phyloP scores from a whole-genome alignment of 2,329 filamentous ascomycete genomes.

The Cylindrodendrum hubeiense region DNA sequence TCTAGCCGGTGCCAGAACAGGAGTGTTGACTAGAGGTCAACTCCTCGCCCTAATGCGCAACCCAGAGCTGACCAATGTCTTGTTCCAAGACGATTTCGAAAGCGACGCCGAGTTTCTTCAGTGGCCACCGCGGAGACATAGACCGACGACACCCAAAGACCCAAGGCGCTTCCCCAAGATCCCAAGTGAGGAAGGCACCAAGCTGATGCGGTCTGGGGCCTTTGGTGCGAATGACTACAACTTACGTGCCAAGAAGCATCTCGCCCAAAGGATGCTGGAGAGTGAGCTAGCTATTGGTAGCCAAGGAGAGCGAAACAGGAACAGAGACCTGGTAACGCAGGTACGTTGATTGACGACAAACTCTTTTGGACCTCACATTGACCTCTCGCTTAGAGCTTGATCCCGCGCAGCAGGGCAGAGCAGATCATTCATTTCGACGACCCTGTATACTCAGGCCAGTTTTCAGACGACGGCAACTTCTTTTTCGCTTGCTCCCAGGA shows the following conservation, averaged over 20 bases:
- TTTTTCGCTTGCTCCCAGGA: conserved; percentile 95
- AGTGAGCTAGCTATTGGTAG: conserved; percentile 82
- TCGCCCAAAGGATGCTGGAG: conserved; percentile 80
- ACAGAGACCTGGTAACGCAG: conserved; percentile 75
- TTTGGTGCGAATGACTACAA: conserved; percentile 79
- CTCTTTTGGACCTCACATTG: conserved; percentile 9
- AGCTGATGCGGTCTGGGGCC: conserved; percentile 83
- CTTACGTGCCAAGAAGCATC: conserved; percentile 66
- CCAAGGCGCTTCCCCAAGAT: conserved; percentile 81
- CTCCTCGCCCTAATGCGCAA: conserved; percentile 56
- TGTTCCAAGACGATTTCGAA: conserved; percentile 54
- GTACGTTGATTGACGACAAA: conserved; percentile 52
- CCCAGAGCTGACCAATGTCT: conserved; percentile 51
- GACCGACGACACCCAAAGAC: conserved; percentile 54
- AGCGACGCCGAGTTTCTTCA: conserved; percentile 52
- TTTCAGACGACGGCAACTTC: conserved; percentile 97
- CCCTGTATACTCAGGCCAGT: conserved; percentile 94
- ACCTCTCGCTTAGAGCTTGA: conserved; percentile 68
- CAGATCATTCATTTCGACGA: conserved; percentile 89
- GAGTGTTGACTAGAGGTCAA: conserved; percentile 52
- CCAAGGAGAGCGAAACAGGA: conserved; percentile 69
- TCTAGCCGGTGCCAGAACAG: conserved; percentile 42
- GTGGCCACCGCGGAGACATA: conserved; percentile 60
- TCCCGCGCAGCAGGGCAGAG: conserved; percentile 83
- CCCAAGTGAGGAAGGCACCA: conserved; percentile 80